Evolutionary conservation across 2,329 filamentous ascomycete species (phyloP).

Genomic region (Aureobasidium uvarum): DNA sequence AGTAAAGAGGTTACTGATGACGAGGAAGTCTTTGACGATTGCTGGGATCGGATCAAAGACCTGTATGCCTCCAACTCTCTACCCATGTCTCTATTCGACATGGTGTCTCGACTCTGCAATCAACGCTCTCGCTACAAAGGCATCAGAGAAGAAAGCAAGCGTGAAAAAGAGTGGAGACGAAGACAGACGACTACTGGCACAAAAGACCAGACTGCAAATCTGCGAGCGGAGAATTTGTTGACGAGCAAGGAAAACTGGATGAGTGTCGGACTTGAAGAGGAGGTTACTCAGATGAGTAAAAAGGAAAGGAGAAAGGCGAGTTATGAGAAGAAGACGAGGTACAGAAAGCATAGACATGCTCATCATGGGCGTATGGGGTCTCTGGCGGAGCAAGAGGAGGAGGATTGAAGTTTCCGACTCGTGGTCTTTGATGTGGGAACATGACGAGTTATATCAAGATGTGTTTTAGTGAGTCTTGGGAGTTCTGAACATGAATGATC

Average conservation of each 20-base stretch:
- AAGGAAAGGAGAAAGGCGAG: neutral
- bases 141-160: neutral
- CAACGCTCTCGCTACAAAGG: neutral
- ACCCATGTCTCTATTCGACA: neutral
- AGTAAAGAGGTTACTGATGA: neutral
- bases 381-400: neutral
- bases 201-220: neutral
- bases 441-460: too few species aligned
- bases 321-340: neutral
- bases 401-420: neutral
- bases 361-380: neutral
- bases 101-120: neutral
- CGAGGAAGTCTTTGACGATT: neutral
- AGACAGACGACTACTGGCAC: too few species aligned
- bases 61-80: neutral
- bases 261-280: neutral
- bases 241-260: neutral
- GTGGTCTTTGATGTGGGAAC: neutral
- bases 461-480: too few species aligned
- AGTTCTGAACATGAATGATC: too few species aligned
- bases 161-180: too few species aligned
- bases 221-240: neutral
- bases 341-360: neutral
- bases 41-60: neutral
- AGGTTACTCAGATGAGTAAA: neutral